A percentile compares a stretch with the other conserved stretches of the same genome.
Conservation (phyloP, 2,329 filamentous ascomycete genomes). For the Pseudogymnoascus verrucosus region DNA sequence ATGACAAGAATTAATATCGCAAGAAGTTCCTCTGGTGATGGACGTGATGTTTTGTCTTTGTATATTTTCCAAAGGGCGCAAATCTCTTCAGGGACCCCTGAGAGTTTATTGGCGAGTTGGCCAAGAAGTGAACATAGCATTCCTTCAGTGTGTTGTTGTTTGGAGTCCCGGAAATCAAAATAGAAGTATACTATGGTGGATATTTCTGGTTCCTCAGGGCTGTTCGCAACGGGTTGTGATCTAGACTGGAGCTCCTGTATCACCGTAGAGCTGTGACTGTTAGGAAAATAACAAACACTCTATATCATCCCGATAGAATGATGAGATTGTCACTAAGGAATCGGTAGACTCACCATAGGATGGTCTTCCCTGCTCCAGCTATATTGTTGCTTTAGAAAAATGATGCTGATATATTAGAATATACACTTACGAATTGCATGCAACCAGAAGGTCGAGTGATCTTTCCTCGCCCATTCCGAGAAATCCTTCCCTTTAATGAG, state of each 20-base stretch:
- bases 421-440: slow-evolving; percentile 16
- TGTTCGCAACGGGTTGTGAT: neutral
- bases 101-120: neutral
- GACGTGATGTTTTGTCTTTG: neutral
- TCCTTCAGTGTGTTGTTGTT: neutral
- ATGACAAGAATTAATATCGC: neutral
- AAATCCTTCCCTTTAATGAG: slow-evolving; percentile 17
- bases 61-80: neutral
- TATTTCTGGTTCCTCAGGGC: neutral
- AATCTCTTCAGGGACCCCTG: neutral
- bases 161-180: neutral
- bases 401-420: neutral
- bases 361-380: slow-evolving; percentile 19
- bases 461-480: slow-evolving; percentile 9
- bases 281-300: neutral
- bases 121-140: neutral
- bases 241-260: neutral
- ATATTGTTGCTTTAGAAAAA: neutral
- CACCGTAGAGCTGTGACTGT: neutral
- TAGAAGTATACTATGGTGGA: neutral
- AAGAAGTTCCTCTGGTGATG: neutral
- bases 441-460: slow-evolving; percentile 16
- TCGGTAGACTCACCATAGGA: slow-evolving; percentile 12
- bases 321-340: neutral
- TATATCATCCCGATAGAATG: neutral